Percentiles rank a stretch among this genome's conserved stretches.
phyloP scores from a whole-genome alignment of 2,329 filamentous ascomycete genomes.

The Neodidymelliopsis sp. region DNA sequence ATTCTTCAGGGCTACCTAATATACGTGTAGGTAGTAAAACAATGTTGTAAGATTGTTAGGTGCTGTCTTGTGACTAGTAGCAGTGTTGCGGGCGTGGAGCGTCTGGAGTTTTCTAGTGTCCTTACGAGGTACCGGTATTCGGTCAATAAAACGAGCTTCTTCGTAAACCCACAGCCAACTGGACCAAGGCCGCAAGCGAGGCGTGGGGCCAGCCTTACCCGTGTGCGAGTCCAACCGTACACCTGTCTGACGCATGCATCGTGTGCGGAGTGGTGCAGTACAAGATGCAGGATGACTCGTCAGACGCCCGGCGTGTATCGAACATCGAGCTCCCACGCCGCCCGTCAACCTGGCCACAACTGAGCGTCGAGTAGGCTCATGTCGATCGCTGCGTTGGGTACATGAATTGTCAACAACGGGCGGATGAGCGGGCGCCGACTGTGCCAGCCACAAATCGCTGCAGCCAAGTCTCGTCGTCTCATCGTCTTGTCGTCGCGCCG shows the following conservation, averaged over 20 bases:
- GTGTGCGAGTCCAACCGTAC: constrained; percentile 21
- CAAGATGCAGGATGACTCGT: constrained; percentile 25
- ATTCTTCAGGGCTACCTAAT: too few relatives aligned
- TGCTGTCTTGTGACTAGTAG: too few relatives aligned
- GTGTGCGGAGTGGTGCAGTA: constrained; percentile 25
- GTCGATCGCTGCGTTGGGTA: constrained; percentile 29
- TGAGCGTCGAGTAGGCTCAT: constrained; percentile 22
- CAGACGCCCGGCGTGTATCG: constrained; percentile 11
- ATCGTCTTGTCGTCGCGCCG: too few relatives aligned
- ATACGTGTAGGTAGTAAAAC: too few relatives aligned
- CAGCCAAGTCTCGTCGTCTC: constrained; percentile 29
- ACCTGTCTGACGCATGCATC: constrained; percentile 24
- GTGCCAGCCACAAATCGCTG: constrained; percentile 14
- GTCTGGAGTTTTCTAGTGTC: too few relatives aligned
- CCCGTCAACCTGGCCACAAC: constrained; percentile 14
- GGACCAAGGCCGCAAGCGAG: constrained; percentile 21
- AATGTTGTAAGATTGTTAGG: too few relatives aligned
- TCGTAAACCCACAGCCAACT: too few relatives aligned
- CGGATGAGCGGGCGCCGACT: constrained; percentile 30
- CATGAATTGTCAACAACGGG: constrained; percentile 27
- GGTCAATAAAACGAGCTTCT: too few relatives aligned
- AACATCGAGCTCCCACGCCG: constrained; percentile 10
- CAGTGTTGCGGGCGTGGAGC: too few relatives aligned
- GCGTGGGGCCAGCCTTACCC: constrained; percentile 21
- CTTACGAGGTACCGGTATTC: too few relatives aligned